A percentile compares a stretch with the other conserved stretches of the same genome.
These are phyloP conservation scores for Metschnikowia dekortorum DNA, from an alignment of 805 yeast species.

Conservation along the genomic window DNA sequence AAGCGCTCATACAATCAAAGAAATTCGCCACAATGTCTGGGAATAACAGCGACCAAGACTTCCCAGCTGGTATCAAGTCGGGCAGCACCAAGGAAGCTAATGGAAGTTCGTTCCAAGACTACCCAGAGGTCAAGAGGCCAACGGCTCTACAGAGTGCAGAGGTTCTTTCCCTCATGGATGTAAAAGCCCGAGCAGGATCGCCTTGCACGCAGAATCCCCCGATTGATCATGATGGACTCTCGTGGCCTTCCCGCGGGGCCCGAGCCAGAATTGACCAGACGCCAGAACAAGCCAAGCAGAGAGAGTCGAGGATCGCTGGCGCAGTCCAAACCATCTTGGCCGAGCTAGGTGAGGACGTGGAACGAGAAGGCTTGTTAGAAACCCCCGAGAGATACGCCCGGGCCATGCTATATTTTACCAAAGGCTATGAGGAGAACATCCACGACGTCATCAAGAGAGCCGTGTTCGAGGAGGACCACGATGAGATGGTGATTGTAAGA, in stretches of 20 bases:
- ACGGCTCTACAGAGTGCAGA: constrained; percentile 17
- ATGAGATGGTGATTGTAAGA: constrained; percentile 96
- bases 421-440: constrained; percentile 93
- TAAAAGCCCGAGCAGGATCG: constrained; percentile 72
- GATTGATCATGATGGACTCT: constrained; percentile 82
- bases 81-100: background rate
- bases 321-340: constrained; percentile 75
- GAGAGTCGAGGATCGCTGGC: constrained; percentile 73
- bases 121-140: constrained; percentile 16
- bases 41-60: background rate
- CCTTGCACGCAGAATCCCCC: constrained; percentile 84
- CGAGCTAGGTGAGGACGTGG: constrained; percentile 89
- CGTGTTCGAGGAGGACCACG: constrained; percentile 96
- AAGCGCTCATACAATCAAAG: background rate
- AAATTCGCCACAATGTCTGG: background rate
- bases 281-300: constrained; percentile 55
- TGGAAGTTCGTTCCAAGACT: background rate
- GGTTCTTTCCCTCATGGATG: constrained; percentile 44
- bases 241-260: constrained; percentile 93
- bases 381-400: constrained; percentile 96
- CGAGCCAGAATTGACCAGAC: constrained; percentile 67
- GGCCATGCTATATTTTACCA: constrained; percentile 93
- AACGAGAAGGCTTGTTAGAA: constrained; percentile 83
- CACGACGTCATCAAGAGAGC: constrained; percentile 91
- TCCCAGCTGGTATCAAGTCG: background rate